Evolutionary conservation across 2,329 filamentous ascomycete genomes (phyloP), one percentile per base, ranked within the genome.

Genomic region (Paecilomyces niveus): DNA sequence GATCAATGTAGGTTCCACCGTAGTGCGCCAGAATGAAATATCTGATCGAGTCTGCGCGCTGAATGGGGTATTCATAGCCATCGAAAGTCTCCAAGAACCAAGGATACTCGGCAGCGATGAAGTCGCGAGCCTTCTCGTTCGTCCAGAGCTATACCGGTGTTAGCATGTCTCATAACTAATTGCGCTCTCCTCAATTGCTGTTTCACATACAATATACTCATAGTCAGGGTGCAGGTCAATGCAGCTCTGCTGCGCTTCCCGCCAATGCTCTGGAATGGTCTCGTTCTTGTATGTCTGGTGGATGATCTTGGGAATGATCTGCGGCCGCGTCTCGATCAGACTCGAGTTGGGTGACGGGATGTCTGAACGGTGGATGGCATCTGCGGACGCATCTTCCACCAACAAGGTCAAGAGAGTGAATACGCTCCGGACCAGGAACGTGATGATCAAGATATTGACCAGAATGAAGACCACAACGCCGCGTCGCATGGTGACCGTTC

Each of bases 1-100:
- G 76, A 68, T 94, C 89, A 64, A 93, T 85, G 73, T 93, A 93
- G 58, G 91, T 86, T 49, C 90, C 90, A 57, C 90, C 90, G 69
- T 85, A 92, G 72, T 90, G 84, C 56, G 86, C 81, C 32, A 94
- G 80, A 21, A 92, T 81, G 70, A 93, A 92, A 76, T 93, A 93
- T 55, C 89, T 83, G 66, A 93, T 89, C 4, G 88, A 81, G 68
- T 93, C 89, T 58, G 89, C 88, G 61, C 89, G 84, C 74, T 92
- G 88, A 63, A 93, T 91, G 11, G 87, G 85, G 71, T 87, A 89
- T 32, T 79, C 81, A 74, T 92, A 93, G 67, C 81, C 81, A 68
- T 90, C 85, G 68, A 89, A 94, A 0, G 87, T 90, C 56, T 85
- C 80, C 15, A 90, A 76, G 71, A 91, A 92, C 87, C 88, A 92